phyloP scores from a whole-genome alignment of 441 rosid genomes.

The Corymbia calophylla region DNA sequence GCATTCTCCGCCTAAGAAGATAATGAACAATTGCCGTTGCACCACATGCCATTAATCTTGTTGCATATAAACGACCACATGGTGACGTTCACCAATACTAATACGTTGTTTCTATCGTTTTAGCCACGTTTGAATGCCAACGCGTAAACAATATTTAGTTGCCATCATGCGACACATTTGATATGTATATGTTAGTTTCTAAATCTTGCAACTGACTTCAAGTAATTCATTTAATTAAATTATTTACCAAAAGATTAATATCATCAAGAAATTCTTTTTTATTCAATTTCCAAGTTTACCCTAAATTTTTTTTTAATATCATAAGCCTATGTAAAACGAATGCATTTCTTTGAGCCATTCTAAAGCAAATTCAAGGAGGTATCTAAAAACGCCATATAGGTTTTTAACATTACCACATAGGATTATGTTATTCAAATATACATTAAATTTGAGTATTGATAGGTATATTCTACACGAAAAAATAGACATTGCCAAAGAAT shows the following conservation, averaged over 20 bases:
- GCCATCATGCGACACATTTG: neutral
- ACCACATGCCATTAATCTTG: neutral
- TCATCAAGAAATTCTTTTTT: neutral
- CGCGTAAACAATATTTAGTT: neutral
- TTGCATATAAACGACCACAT: neutral
- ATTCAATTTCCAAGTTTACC: neutral
- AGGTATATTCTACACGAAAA: neutral
- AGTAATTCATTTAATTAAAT: neutral
- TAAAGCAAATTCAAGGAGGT: neutral
- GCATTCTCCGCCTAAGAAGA: neutral
- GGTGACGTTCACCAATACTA: neutral
- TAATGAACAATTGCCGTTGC: neutral
- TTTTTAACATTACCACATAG: neutral
- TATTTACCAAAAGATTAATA: neutral
- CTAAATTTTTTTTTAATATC: neutral
- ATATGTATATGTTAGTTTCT: neutral
- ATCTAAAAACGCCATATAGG: neutral
- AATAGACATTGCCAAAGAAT: neutral
- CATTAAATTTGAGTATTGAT: neutral
- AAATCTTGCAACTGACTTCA: neutral
- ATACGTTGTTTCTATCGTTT: neutral
- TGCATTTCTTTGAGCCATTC: neutral
- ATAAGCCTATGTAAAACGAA: neutral
- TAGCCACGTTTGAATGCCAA: neutral
- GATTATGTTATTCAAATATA: neutral